phyloP scores from a whole-genome alignment of 352 stramenopile genomes.

The Phytopythium ostracodes region DNA sequence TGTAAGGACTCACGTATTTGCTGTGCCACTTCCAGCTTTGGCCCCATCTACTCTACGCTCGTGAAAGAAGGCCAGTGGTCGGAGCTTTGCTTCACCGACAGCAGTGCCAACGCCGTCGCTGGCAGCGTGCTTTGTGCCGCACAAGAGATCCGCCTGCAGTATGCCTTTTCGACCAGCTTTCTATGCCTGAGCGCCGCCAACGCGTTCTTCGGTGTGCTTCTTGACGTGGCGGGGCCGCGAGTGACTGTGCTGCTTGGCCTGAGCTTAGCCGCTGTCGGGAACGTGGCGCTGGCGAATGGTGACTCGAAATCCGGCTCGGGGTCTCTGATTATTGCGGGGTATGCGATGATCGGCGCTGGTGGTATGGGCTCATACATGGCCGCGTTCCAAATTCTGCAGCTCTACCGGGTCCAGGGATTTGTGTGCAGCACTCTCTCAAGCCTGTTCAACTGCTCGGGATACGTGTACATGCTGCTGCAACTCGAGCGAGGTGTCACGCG shows the following conservation, averaged over 20 bases:
- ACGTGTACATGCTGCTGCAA: constrained; percentile 82
- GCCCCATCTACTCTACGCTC: constrained; percentile 66
- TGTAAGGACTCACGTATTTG: no score
- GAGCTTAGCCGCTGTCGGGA: constrained; percentile 40
- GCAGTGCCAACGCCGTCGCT: neutral
- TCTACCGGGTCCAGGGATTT: constrained; percentile 71
- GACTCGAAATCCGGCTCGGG: constrained; percentile 48
- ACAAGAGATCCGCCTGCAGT: constrained; percentile 73
- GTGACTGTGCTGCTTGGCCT: constrained; percentile 53
- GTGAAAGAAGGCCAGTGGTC: constrained; percentile 66
- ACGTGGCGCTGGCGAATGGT: constrained; percentile 51
- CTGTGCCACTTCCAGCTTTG: no score
- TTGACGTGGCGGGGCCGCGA: constrained; percentile 64
- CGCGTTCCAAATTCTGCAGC: constrained; percentile 75
- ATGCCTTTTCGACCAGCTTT: constrained; percentile 75
- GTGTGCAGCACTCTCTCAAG: constrained; percentile 80
- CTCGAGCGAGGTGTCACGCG: constrained; percentile 40
- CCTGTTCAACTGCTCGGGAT: constrained; percentile 82
- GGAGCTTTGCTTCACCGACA: constrained; percentile 36
- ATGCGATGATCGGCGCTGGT: constrained; percentile 60
- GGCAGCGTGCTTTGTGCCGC: constrained; percentile 31
- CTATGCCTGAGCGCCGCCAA: constrained; percentile 78
- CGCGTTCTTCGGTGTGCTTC: constrained; percentile 68
- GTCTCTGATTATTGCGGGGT: constrained; percentile 58
- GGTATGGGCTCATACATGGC: constrained; percentile 76